Percentiles rank a stretch among this genome's conserved stretches.
Evolutionary conservation across 108 stramenopile species (phyloP).

Genomic region (Poteriospumella lacustris): DNA sequence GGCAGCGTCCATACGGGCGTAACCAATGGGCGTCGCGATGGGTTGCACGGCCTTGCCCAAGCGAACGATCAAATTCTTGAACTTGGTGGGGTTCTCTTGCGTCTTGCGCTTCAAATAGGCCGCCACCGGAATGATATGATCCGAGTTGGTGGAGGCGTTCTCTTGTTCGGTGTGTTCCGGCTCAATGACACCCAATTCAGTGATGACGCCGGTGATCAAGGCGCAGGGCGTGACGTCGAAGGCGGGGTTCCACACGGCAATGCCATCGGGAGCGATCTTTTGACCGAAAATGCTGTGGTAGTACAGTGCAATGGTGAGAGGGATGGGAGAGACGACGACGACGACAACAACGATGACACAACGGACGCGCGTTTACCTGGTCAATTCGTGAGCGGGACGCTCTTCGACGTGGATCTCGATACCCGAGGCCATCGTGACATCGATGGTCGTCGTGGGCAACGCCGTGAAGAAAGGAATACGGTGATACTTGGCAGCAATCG

Average conservation of each 20-base stretch:
- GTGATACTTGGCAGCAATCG: constrained; percentile 74
- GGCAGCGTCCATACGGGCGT: neutral
- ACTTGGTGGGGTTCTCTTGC: neutral
- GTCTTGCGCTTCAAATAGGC: neutral
- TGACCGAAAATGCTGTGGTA: constrained; percentile 64
- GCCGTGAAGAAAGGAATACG: constrained; percentile 89
- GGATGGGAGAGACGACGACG: neutral
- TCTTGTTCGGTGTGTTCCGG: neutral
- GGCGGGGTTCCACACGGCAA: constrained; percentile 85
- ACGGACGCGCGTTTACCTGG: constrained; percentile 32
- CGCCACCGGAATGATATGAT: neutral
- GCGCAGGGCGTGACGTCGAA: constrained; percentile 91
- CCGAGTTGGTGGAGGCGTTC: neutral
- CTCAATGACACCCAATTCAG: constrained; percentile 77
- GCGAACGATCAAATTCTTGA: neutral
- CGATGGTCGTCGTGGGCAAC: constrained; percentile 84
- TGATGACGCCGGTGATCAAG: constrained; percentile 88
- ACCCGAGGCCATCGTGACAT: constrained; percentile 63
- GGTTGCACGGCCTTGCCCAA: neutral
- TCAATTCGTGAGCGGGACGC: constrained; percentile 76
- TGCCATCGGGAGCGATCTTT: constrained; percentile 59
- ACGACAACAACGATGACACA: neutral
- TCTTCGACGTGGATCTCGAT: constrained; percentile 84
- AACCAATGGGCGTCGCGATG: neutral
- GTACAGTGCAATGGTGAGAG: neutral